Percentiles rank a stretch among this genome's conserved stretches.
phyloP scores from a whole-genome alignment of 129 eudicot genomes.

The Mikania micrantha region DNA sequence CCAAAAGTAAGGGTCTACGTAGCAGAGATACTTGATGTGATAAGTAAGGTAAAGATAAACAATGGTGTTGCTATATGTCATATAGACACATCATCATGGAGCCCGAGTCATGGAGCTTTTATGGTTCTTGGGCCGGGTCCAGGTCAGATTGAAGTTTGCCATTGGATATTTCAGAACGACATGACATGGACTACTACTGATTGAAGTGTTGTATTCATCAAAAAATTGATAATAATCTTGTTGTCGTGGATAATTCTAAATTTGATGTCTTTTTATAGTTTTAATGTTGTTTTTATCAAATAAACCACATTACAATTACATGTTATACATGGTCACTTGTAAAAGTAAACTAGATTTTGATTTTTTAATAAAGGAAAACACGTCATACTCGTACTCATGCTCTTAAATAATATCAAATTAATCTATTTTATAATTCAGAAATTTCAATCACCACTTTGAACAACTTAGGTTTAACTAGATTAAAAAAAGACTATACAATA shows the following conservation, averaged over 20 bases:
- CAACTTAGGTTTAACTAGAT: too few relatives aligned
- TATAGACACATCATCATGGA: conserved; percentile 85
- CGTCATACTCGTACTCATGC: too few relatives aligned
- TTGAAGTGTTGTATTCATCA: conserved; percentile 13
- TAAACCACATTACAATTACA: background rate
- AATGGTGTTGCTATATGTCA: conserved; percentile 87
- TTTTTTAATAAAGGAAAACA: too few relatives aligned
- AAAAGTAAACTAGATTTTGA: background rate
- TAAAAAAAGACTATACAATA: too few relatives aligned
- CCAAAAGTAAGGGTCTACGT: conserved; percentile 85
- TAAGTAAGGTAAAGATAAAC: conserved; percentile 49
- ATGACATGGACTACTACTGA: conserved; percentile 77
- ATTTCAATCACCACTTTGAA: too few relatives aligned
- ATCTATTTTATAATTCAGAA: too few relatives aligned
- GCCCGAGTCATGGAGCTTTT: conserved; percentile 79
- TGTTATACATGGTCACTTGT: background rate
- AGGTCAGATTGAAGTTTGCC: conserved; percentile 81
- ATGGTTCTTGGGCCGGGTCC: conserved; percentile 71
- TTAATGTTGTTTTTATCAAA: background rate
- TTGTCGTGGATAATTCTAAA: conserved; percentile 8
- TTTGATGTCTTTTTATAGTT: conserved; percentile 7
- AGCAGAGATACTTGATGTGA: conserved; percentile 66
- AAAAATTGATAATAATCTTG: background rate
- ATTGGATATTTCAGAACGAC: conserved; percentile 92
- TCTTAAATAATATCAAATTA: too few relatives aligned